phyloP scores from a whole-genome alignment of 768 basidiomycete genomes.

The Multifurca ochricompacta region DNA sequence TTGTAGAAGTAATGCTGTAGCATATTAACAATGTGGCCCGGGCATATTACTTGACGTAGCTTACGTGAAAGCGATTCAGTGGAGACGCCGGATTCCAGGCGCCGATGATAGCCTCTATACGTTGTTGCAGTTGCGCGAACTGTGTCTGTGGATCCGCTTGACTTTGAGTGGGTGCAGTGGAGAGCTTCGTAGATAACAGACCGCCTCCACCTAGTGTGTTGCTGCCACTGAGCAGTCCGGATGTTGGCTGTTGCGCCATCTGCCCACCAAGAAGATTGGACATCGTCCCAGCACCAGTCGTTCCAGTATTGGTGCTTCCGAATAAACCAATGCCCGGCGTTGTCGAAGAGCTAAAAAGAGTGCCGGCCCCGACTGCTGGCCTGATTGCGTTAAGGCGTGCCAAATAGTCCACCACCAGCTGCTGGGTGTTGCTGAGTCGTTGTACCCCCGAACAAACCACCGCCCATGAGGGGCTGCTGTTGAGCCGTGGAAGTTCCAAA shows the following conservation, averaged over 20 bases:
- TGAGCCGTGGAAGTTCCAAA: constrained; percentile 26
- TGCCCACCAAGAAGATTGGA: constrained; percentile 7
- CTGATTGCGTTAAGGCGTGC: neutral
- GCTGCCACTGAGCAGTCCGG: constrained; percentile 21
- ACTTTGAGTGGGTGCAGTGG: constrained; percentile 34
- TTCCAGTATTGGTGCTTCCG: neutral
- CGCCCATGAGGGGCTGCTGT: constrained; percentile 8
- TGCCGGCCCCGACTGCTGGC: constrained; percentile 1
- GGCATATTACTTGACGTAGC: constrained; percentile 15
- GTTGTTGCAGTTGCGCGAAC: constrained; percentile 43
- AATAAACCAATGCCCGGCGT: neutral
- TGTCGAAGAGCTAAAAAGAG: constrained; percentile 7
- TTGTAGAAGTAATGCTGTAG: constrained; percentile 78
- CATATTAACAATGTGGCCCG: neutral
- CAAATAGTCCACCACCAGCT: constrained; percentile 10
- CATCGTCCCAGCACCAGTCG: neutral
- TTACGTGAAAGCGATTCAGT: constrained; percentile 74
- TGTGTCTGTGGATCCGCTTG: constrained; percentile 58
- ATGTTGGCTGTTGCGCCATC: constrained; percentile 13
- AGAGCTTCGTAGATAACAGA: constrained; percentile 24
- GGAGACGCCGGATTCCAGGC: constrained; percentile 67
- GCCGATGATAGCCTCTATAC: constrained; percentile 54
- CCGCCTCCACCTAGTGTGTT: constrained; percentile 16
- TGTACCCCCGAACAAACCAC: constrained; percentile 23
- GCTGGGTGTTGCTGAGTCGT: constrained; percentile 4